Evolutionary conservation across 129 eudicot species (phyloP).

Genomic region (Cynara cardunculus): DNA sequence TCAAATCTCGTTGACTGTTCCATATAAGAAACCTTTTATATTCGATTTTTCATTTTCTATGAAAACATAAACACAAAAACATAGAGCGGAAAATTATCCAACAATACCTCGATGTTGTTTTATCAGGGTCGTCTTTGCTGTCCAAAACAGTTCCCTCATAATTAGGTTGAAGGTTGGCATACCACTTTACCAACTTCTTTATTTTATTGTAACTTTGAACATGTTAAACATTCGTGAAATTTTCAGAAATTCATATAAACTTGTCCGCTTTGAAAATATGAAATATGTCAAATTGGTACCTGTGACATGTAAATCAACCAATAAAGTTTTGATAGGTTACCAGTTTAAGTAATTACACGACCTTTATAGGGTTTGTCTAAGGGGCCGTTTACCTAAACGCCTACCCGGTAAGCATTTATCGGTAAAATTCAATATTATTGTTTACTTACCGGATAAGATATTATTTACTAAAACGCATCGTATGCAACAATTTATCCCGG

Average conservation of each 20-base stretch:
- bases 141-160: background rate
- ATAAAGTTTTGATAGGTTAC: background rate
- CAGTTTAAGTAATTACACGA: background rate
- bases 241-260: background rate
- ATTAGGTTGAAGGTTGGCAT: slow-evolving; percentile 34
- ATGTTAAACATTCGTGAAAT: background rate
- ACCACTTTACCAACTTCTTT: slow-evolving; percentile 25
- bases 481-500: too few species aligned
- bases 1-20: background rate
- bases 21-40: background rate
- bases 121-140: background rate
- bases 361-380: background rate
- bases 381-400: too few species aligned
- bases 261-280: background rate
- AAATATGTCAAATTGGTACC: background rate
- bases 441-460: too few species aligned
- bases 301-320: too few species aligned
- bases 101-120: background rate
- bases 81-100: background rate
- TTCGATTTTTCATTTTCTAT: background rate
- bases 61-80: background rate
- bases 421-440: too few species aligned
- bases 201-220: background rate
- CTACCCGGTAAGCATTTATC: too few species aligned
- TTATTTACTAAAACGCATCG: too few species aligned